Evolutionary conservation across 495 filamentous ascomycete genomes (phyloP).

Genomic region (Talaromyces borbonicus): DNA sequence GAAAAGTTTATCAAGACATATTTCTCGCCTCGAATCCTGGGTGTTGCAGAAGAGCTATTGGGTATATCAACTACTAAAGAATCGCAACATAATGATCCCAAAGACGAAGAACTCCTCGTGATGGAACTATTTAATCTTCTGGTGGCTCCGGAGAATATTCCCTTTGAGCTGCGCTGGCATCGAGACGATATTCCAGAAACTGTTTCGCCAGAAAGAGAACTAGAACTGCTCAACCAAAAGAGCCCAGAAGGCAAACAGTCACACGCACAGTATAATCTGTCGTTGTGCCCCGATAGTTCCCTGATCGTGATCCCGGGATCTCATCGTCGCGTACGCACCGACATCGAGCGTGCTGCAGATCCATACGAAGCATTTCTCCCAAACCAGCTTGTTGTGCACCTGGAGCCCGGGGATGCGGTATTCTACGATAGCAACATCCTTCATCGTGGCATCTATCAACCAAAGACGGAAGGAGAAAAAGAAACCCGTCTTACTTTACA

Average conservation of each 20-base stretch:
- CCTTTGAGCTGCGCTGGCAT: slow-evolving; percentile 69
- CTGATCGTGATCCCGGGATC: slow-evolving; percentile 63
- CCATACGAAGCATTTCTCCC: slow-evolving; percentile 48
- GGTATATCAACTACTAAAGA: slow-evolving; percentile 15
- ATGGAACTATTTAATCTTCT: slow-evolving; percentile 79
- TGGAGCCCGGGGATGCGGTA: slow-evolving; percentile 63
- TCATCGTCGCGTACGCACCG: slow-evolving; percentile 56
- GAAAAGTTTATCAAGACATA: slow-evolving; percentile 50
- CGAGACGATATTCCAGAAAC: slow-evolving; percentile 60
- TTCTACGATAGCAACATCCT: slow-evolving; percentile 88
- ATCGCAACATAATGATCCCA: slow-evolving; percentile 17
- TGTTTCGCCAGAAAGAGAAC: slow-evolving; percentile 47
- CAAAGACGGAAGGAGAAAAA: slow-evolving; percentile 25
- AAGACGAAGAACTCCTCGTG: slow-evolving; percentile 41
- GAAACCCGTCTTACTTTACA: slow-evolving; percentile 67
- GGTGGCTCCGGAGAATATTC: slow-evolving; percentile 48
- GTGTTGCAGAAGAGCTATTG: slow-evolving; percentile 47
- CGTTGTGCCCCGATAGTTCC: slow-evolving; percentile 56
- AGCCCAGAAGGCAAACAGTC: slow-evolving; percentile 38
- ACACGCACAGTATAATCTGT: slow-evolving; percentile 73
- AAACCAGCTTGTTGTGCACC: slow-evolving; percentile 49
- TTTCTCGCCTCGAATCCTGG: slow-evolving; percentile 51
- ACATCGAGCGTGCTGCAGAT: slow-evolving; percentile 49
- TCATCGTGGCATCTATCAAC: slow-evolving; percentile 65
- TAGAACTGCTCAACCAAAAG: slow-evolving; percentile 28